Percentiles rank a stretch among this genome's conserved stretches.
These are phyloP conservation scores for Ceratobasidium sp. DNA, from an alignment of 1,284 basidiomycete genomes.

Conservation along the genomic window DNA sequence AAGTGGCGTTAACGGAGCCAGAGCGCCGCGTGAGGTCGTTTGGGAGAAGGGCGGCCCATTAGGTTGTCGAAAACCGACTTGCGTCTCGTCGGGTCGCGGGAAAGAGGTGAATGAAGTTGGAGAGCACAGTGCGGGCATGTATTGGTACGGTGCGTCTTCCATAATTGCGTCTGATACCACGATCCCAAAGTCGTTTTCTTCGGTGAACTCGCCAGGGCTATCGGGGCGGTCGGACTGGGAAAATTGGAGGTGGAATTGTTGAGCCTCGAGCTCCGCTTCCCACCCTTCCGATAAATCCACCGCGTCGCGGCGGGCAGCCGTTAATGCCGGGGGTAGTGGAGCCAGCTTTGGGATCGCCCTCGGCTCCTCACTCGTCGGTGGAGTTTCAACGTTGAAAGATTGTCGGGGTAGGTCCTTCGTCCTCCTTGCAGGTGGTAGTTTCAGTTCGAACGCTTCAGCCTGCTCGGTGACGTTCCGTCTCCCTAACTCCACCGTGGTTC, in stretches of 20 bases:
- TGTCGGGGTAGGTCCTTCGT: constrained; percentile 18
- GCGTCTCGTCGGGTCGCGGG: neutral
- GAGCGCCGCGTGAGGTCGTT: neutral
- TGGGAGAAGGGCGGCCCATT: neutral
- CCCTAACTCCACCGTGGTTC: neutral
- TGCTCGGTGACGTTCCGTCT: neutral
- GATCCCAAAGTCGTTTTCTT: constrained; percentile 43
- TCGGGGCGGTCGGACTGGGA: neutral
- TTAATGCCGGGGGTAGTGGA: neutral
- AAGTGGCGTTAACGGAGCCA: neutral
- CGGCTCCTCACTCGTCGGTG: neutral
- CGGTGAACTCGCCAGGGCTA: constrained; percentile 6
- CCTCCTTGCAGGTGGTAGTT: constrained; percentile 9
- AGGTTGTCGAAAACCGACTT: no score
- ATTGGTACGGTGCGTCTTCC: constrained; percentile 19
- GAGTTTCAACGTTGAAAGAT: neutral
- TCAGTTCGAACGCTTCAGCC: neutral
- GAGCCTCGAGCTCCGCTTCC: neutral
- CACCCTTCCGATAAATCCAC: neutral
- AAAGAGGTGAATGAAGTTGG: neutral
- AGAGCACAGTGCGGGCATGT: neutral
- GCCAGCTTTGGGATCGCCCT: neutral
- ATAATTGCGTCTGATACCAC: constrained; percentile 27
- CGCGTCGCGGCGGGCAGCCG: neutral
- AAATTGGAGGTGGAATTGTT: no score